phyloP scores from a whole-genome alignment of 2,329 filamentous ascomycete genomes.

The Albifimbria verrucaria region DNA sequence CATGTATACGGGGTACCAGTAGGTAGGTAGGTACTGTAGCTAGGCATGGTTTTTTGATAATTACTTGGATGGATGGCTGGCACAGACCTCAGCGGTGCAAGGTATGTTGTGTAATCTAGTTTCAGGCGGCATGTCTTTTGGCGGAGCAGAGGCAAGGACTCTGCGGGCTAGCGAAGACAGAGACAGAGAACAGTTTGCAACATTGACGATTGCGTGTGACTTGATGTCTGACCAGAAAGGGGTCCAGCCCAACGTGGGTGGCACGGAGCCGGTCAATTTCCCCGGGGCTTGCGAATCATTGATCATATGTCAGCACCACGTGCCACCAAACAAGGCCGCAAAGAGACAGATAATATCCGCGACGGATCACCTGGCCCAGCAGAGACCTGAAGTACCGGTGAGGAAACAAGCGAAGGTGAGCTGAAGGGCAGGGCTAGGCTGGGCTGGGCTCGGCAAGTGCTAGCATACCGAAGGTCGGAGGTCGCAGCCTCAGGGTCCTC shows the following conservation, averaged over 20 bases:
- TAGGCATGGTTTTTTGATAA: too few relatives aligned
- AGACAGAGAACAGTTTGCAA: too few relatives aligned
- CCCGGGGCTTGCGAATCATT: not conserved
- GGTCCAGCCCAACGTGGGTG: not conserved
- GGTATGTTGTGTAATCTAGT: too few relatives aligned
- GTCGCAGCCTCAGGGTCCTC: not conserved
- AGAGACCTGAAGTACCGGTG: not conserved
- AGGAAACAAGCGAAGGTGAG: not conserved
- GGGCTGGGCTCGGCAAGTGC: not conserved
- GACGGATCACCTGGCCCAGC: not conserved
- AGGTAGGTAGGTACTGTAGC: too few relatives aligned
- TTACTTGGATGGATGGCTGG: too few relatives aligned
- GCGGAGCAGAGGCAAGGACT: too few relatives aligned
- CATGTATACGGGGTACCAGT: too few relatives aligned
- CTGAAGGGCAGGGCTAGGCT: too few relatives aligned
- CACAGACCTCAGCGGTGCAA: too few relatives aligned
- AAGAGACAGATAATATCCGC: not conserved
- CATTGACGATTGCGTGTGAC: not conserved
- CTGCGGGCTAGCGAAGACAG: too few relatives aligned
- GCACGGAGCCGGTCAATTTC: not conserved
- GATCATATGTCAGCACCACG: not conserved
- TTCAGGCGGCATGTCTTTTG: too few relatives aligned
- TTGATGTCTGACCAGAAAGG: not conserved
- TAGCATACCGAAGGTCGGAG: not conserved
- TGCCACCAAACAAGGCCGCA: not conserved